Percentiles rank a stretch among this genome's conserved stretches.
Conservation (phyloP, 345 rosid genomes). For the Salix viminalis region DNA sequence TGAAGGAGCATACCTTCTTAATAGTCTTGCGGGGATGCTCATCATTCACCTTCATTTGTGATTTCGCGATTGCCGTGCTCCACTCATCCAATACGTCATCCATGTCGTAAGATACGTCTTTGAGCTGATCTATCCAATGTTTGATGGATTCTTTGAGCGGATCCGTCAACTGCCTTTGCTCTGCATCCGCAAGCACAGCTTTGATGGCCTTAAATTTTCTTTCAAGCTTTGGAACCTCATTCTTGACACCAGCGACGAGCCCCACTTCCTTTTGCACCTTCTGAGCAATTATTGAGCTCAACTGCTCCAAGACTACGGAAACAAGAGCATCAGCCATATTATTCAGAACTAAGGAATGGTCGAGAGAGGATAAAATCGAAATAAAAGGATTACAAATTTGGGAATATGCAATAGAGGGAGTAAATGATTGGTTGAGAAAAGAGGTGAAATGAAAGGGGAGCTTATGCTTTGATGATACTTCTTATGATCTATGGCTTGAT, state of each 20-base stretch:
- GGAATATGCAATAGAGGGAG: no score
- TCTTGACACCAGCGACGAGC: neutral
- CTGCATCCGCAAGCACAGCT: slow-evolving; percentile 9
- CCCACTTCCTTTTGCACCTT: neutral
- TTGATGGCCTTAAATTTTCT: slow-evolving; percentile 1
- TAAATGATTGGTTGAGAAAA: no score
- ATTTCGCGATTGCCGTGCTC: neutral
- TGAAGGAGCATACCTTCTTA: slow-evolving; percentile 4
- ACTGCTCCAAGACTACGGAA: neutral
- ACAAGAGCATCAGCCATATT: slow-evolving; percentile 3
- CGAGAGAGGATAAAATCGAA: no score
- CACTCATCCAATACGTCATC: slow-evolving; percentile 11
- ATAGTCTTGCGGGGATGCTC: neutral
- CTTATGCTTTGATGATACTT: no score
- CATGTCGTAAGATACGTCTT: neutral
- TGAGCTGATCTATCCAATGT: slow-evolving; percentile 2
- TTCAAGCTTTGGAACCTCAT: neutral
- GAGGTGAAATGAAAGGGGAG: no score
- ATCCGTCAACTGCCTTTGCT: slow-evolving; percentile 1
- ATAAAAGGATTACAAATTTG: no score
- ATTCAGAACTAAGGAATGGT: no score
- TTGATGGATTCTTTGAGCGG: neutral
- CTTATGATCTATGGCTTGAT: no score
- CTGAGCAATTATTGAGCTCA: neutral
- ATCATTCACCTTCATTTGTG: neutral